Percentiles rank a stretch among this genome's conserved stretches.
Conservation (phyloP, 306 rosid species). For the Ochetophila trinervis region DNA sequence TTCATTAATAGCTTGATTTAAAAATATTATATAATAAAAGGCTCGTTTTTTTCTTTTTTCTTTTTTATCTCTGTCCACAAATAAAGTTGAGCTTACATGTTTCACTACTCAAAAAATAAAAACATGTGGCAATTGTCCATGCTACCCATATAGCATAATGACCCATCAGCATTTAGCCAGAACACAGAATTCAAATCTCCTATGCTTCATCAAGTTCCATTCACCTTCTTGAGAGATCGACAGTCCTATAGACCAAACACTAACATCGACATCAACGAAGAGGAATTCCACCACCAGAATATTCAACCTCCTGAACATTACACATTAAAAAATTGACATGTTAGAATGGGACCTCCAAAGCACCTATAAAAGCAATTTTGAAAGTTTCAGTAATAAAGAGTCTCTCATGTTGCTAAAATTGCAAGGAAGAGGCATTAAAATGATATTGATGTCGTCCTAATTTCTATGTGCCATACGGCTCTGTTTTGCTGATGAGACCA, state of each 20-base stretch:
- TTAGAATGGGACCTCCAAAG: background rate
- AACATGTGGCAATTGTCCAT: background rate
- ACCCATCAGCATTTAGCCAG: background rate
- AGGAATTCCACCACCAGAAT: conserved; percentile 48
- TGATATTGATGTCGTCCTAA: no score
- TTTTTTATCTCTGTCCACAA: no score
- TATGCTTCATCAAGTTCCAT: conserved; percentile 2
- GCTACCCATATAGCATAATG: background rate
- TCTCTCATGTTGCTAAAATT: background rate
- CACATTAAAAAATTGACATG: background rate
- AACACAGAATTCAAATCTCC: conserved; percentile 3
- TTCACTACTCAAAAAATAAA: conserved; percentile 1
- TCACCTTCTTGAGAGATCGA: background rate
- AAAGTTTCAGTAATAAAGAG: background rate
- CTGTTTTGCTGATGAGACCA: no score
- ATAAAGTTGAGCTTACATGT: conserved; percentile 11
- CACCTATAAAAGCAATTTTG: background rate
- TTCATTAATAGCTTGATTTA: no score
- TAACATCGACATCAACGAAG: conserved; percentile 21
- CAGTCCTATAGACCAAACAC: background rate
- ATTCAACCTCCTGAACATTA: conserved; percentile 51
- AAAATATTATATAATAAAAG: no score
- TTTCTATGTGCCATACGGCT: no score
- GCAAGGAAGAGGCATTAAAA: no score
- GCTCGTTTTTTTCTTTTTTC: no score